These are phyloP conservation scores for Solanum medicagineum DNA, from an alignment of 257 asterid species.

Conservation along the genomic window DNA sequence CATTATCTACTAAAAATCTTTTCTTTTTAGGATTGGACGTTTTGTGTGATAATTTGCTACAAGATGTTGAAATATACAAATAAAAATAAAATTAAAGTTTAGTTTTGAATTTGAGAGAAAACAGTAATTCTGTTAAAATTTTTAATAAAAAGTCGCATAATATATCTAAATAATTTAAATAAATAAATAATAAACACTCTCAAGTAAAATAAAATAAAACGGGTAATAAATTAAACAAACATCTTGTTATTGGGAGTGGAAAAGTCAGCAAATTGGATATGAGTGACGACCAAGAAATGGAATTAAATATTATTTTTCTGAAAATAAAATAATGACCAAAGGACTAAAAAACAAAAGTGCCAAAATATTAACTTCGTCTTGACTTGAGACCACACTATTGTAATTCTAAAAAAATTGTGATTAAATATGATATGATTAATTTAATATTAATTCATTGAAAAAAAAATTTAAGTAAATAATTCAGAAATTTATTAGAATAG, in stretches of 20 bases:
- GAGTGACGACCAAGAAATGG: not conserved
- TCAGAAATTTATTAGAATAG: too few species aligned
- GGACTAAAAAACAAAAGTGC: not conserved
- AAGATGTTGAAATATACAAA: not conserved
- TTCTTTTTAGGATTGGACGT: not conserved
- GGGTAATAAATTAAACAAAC: not conserved
- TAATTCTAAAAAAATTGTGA: not conserved
- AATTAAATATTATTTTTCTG: not conserved
- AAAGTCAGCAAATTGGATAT: not conserved
- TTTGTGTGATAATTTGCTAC: not conserved
- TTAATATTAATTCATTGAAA: too few species aligned
- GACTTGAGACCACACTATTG: not conserved
- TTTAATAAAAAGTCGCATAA: not conserved
- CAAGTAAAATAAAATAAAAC: not conserved
- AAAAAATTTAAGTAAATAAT: fast-evolving
- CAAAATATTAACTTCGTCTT: not conserved
- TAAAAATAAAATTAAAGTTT: not conserved
- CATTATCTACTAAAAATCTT: not conserved
- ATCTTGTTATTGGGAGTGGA: not conserved
- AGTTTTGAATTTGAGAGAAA: not conserved
- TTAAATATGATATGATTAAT: too few species aligned
- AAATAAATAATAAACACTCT: not conserved
- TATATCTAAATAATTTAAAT: not conserved
- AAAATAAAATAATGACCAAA: not conserved
- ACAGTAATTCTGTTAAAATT: not conserved